These are phyloP conservation scores for Aspergillus pseudoviridinutans DNA, from an alignment of 2,329 filamentous ascomycete species.

Conservation along the genomic window DNA sequence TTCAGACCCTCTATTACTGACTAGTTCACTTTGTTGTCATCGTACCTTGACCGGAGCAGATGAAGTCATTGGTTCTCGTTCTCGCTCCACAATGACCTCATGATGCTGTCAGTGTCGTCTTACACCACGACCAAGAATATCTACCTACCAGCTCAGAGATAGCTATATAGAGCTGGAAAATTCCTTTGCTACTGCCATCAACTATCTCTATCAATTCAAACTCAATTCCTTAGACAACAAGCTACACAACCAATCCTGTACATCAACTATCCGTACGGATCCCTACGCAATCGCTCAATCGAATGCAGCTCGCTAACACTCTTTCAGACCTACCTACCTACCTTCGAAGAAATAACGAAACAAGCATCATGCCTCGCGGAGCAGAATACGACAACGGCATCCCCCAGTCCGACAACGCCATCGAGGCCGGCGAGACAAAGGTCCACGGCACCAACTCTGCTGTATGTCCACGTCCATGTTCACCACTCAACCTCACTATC, in stretches of 20 bases:
- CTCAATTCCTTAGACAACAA: not conserved
- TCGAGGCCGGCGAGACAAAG: conserved; percentile 31
- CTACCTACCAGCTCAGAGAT: not conserved
- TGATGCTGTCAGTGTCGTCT: conserved; percentile 24
- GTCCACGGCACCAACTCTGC: conserved; percentile 33
- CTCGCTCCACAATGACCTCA: conserved; percentile 28
- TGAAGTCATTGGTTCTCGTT: conserved; percentile 24
- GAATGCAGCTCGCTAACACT: not conserved
- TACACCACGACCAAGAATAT: conserved; percentile 1
- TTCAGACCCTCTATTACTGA: not conserved
- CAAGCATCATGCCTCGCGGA: conserved; percentile 35
- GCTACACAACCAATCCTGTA: not conserved
- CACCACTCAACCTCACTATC: not conserved
- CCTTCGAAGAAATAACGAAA: not conserved
- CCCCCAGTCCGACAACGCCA: conserved; percentile 37
- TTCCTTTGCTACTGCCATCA: not conserved
- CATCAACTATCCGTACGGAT: not conserved
- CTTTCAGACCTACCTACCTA: not conserved
- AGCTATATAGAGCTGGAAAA: not conserved
- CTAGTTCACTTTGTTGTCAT: not conserved
- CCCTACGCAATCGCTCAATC: not conserved
- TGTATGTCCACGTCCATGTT: conserved; percentile 16
- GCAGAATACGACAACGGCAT: conserved; percentile 37
- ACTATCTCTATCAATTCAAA: too few relatives aligned
- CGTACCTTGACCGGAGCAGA: not conserved